Base-by-base conservation (phyloP, 768 basidiomycete species). In the Tylopilus cervinicoccineus region DNA sequence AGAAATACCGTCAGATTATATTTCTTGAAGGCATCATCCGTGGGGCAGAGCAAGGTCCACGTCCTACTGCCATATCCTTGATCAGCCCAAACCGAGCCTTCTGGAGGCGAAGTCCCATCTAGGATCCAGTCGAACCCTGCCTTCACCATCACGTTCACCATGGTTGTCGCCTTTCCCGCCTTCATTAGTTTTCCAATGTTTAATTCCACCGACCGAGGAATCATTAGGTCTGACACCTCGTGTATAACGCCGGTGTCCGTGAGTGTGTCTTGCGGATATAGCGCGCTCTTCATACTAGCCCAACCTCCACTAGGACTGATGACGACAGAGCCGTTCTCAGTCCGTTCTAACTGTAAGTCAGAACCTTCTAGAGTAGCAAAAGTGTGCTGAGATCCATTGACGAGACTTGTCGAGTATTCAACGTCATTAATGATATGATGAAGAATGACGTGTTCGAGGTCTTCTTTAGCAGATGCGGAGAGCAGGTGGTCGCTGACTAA, bases 161-260 rank as follows among this genome's bases (percentile, higher is more conserved):
- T 97, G 4, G 88, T 96, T 27, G 77, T 83, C 36, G 85, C 90
- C 64, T 90, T 88, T 19, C 90, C 90, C 4, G 94, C 95, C 58
- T 81, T 83, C 56, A 93, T 76, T 27, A 99, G 76, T 66, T 97
- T 98, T n/a, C 83, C 89, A 27, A 94, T 72, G 5, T 85, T 93
- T 52, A 99, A 72, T 37, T 92, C 73, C 38, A 98, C 83, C 10
- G 88, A 83, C 17, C 93, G 82, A 27, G 96, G 96, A 47, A 99
- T 80, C 62, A 93, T 73, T 41, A 93, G 71, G 56, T 89, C 86
- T 6, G 88, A 84, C 48, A 98, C 71, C 57, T 91, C 86, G 65
- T 98, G 95, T 36, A 97, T 79, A 28, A 88, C 92, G 20, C 96
- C 96, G 8, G 93, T 96, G 52, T 80, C 72, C 0, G 94, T 96